Evolutionary conservation across 1,139 yeast genomes (phyloP), one percentile per base, ranked within the genome.

Genomic region (Hansenula sp.): DNA sequence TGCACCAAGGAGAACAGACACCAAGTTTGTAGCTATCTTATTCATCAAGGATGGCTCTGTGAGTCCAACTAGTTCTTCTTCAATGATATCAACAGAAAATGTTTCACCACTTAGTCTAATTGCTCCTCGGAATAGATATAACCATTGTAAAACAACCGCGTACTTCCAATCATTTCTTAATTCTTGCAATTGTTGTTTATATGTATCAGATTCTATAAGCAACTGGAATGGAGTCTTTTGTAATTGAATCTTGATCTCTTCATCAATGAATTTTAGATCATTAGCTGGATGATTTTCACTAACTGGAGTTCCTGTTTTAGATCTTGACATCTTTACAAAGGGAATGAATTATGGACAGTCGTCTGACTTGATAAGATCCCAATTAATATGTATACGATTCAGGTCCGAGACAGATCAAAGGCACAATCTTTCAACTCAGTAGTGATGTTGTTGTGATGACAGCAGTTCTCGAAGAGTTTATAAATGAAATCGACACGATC

Each of bases 91-190:
- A 17, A 68, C 65, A 48, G 75, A 77, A 46, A 75, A 71, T 31
- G 62, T 60, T 41, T 75, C 80, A 8, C 66, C 62, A 10, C 65
- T 64, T 38, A 76, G 56, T 44, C 62, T 69, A 20, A 75, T 51
- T 41, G 62, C 70, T 3, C 76, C 75, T 38, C 77, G 66, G 48
- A 66, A 74, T 43, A 66, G 64, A 47, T 63, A 65, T 22, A 75
- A 50, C 81, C 81, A 76, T 53, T 73, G 68, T 11, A 71, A 50
- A 11, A 73, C 77, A 46, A 65, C 74, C 12, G 75, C 58, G 51
- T 72, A 75, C 22, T 48, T 50, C 58, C 60, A 58, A 17, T 53
- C 49, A 30, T 45, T 49, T 40, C 62, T 43, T 9, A 57, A 36
- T 9, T 55, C 56, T n/a, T 43, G 38, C 37, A 59, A 31, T 30